These are phyloP conservation scores for Colletotrichum sp. DNA, from an alignment of 2,329 filamentous ascomycete species.

Conservation along the genomic window DNA sequence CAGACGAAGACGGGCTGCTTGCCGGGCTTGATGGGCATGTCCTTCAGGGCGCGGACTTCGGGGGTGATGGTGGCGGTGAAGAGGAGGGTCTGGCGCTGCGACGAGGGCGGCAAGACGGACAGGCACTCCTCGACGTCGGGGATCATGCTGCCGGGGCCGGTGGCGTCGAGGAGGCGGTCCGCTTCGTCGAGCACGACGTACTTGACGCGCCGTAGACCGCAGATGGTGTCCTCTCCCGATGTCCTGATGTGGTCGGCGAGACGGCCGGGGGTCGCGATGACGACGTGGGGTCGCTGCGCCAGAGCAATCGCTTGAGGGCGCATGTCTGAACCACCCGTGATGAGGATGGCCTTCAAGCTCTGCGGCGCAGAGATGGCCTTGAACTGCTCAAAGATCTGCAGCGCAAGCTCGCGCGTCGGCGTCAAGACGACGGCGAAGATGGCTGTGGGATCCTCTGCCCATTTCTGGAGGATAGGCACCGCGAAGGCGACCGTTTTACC, in stretches of 20 bases:
- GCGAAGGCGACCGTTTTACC: constrained; percentile 98
- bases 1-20: constrained; percentile 86
- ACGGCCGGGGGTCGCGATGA: constrained; percentile 92
- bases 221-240: constrained; percentile 89
- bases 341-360: constrained; percentile 83
- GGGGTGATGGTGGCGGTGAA: constrained; percentile 97
- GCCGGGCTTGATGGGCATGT: constrained; percentile 71
- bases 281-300: constrained; percentile 81
- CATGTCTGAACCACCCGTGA: constrained; percentile 95
- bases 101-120: constrained; percentile 76
- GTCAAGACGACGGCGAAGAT: constrained; percentile 92
- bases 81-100: constrained; percentile 86
- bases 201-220: constrained; percentile 77
- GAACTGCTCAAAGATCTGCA: constrained; percentile 97
- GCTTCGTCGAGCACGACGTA: constrained; percentile 96
- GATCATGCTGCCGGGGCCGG: constrained; percentile 85
- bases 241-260: constrained; percentile 92
- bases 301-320: constrained; percentile 86
- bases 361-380: constrained; percentile 90
- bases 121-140: constrained; percentile 91
- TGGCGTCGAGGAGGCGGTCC: constrained; percentile 80
- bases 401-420: constrained; percentile 86
- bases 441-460: constrained; percentile 89
- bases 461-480: constrained; percentile 91
- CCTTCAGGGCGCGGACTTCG: constrained; percentile 87